A percentile compares a stretch with the other conserved stretches of the same genome.
Conservation (phyloP, 2,329 filamentous ascomycete genomes). For the Leptosphaerulina australis region DNA sequence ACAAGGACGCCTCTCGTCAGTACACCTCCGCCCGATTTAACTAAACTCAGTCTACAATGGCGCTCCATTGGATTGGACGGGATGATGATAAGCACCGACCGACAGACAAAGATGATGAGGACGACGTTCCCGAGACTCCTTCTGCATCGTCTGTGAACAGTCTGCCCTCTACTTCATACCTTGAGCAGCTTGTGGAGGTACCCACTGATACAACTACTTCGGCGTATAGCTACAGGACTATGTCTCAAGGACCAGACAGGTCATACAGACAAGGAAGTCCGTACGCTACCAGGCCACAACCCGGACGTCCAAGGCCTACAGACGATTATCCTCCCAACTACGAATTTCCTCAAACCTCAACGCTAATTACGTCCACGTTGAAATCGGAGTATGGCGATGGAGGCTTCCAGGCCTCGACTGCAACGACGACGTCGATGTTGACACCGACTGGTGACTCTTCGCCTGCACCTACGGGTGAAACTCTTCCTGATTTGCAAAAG, state of each 20-base stretch:
- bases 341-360: not conserved
- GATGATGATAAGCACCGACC: constrained; percentile 8
- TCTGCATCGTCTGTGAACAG: not conserved
- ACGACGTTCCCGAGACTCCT: constrained; percentile 4
- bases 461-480: constrained; percentile 4
- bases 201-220: not conserved
- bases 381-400: not conserved
- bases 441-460: not conserved
- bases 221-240: not conserved
- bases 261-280: too few species aligned
- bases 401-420: not conserved
- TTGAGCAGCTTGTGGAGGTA: not conserved
- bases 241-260: not conserved
- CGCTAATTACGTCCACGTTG: too few species aligned
- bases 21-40: constrained; percentile 15
- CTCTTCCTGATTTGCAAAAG: not conserved
- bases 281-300: too few species aligned
- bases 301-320: not conserved
- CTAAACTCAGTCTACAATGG: constrained; percentile 25
- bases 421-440: constrained; percentile 1
- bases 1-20: constrained; percentile 27
- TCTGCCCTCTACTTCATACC: too few species aligned
- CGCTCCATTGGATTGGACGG: constrained; percentile 17
- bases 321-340: not conserved
- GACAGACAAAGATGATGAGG: constrained; percentile 15